Base-by-base conservation (phyloP, 2,329 filamentous ascomycete species). In the Diaporthe ampelina region DNA sequence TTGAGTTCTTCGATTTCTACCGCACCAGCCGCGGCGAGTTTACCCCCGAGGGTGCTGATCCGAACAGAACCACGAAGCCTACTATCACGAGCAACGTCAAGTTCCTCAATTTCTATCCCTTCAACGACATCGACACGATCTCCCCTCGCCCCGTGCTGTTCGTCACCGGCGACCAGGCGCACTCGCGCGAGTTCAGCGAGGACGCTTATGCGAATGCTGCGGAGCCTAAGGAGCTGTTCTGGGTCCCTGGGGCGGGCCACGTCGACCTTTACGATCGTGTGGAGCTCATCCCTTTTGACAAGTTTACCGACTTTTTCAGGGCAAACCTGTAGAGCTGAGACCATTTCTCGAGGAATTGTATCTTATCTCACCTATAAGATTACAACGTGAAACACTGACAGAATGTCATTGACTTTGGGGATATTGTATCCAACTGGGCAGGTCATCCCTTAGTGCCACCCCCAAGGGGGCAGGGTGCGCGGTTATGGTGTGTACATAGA, bases 251-350 rank as follows among this genome's bases (percentile, higher is more conserved):
- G 3, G 58, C 58, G 4, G 58, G 58, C 13, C 58, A 63, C 37
- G 58, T 63, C 58, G 58, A 63, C 37, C 58, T 63, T 7, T 63
- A 63, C 15, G 58, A 63, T 17, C 58, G 58, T 11, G 37, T 43
- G 37, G 58, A 63, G 37, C 58, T 63, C 13, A 63, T 63, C 37
- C 58, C 58, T 19, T 63, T 63, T 17, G 58, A 63, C 15, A 63
- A 63, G 37, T 63, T 63, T 21, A 63, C 58, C 37, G 24, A 45
- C n/a, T 63, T 63, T 15, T 63, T 63, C 58, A 63, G n/a, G 58
- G 37, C 37, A 6, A 45, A 29, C 3, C 58, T 63, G 3, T 63
- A 45, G 29, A 29, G 3, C 29, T 29, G 4, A 29, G 2, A 43
- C 3, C 1, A 13, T 13, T 3, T 13, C 7, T 13, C 7, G 35